phyloP scores from a whole-genome alignment of 2,329 filamentous ascomycete species.

The Coniella vitis region DNA sequence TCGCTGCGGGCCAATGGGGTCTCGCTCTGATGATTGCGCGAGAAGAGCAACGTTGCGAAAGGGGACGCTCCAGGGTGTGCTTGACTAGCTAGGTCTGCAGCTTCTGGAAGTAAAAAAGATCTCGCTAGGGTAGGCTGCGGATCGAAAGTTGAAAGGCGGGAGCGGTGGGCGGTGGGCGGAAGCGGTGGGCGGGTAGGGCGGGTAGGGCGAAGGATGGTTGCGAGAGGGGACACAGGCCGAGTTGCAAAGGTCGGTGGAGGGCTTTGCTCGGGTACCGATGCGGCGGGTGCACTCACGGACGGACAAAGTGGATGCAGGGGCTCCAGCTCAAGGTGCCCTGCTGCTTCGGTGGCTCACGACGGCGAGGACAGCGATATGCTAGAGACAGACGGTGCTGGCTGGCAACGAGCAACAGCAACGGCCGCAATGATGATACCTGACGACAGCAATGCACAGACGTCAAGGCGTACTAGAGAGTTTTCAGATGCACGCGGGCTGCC shows the following conservation, averaged over 20 bases:
- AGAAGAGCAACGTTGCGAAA: neutral
- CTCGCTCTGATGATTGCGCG: neutral
- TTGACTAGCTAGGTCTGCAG: too few species aligned
- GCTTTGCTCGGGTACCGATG: constrained; percentile 2
- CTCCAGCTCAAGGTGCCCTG: too few species aligned
- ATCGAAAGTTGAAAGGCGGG: neutral
- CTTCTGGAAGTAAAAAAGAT: neutral
- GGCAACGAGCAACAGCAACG: too few species aligned
- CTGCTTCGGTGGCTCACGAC: too few species aligned
- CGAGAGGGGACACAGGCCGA: neutral
- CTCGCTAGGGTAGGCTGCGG: neutral
- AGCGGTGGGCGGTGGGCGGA: neutral
- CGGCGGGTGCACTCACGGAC: constrained; percentile 1
- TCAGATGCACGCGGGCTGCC: too few species aligned
- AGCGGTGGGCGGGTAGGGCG: too few species aligned
- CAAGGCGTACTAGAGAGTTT: too few species aligned
- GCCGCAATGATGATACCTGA: too few species aligned
- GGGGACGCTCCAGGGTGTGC: neutral
- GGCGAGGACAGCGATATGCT: neutral
- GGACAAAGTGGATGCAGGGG: neutral
- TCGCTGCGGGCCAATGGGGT: neutral
- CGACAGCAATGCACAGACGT: too few species aligned
- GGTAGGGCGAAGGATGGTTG: neutral
- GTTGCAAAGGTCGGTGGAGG: constrained; percentile 1
- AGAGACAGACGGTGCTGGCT: neutral